These are phyloP conservation scores for Diaporthe helianthi DNA, from an alignment of 2,329 filamentous ascomycete genomes.

Conservation along the genomic window DNA sequence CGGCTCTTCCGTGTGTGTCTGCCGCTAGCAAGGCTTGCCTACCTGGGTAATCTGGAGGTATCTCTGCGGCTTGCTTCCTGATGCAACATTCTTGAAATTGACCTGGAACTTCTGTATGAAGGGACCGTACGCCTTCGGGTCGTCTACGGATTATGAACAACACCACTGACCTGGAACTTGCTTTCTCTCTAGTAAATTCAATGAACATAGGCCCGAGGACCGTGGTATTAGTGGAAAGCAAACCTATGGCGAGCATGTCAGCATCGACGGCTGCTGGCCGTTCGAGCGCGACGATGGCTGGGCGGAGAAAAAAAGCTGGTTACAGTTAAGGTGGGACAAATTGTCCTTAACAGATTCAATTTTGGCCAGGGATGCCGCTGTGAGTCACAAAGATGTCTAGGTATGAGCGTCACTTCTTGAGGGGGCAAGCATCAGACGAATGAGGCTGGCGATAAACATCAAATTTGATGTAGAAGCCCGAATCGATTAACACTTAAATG, in stretches of 20 bases:
- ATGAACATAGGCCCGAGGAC: not conserved
- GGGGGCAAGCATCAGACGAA: not conserved
- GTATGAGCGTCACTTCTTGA: too few species aligned
- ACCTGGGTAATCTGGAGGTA: not conserved
- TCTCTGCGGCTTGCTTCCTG: not conserved
- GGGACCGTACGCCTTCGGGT: too few species aligned
- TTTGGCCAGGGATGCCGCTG: too few species aligned
- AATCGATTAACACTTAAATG: not conserved
- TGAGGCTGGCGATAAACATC: not conserved
- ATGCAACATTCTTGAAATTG: not conserved
- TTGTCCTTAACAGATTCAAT: not conserved
- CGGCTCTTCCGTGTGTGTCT: not conserved
- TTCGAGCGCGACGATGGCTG: too few species aligned
- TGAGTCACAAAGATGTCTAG: not conserved
- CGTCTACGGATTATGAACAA: too few species aligned
- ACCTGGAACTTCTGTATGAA: not conserved
- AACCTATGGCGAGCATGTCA: too few species aligned
- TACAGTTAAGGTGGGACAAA: too few species aligned
- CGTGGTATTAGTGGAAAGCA: too few species aligned
- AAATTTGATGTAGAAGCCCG: not conserved
- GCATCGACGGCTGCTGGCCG: too few species aligned
- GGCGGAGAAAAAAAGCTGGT: too few species aligned
- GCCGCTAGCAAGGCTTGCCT: too few species aligned
- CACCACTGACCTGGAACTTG: not conserved
- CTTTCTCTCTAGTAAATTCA: not conserved